phyloP scores from a whole-genome alignment of 768 basidiomycete genomes.

The Coprinellus aureogranulatus region DNA sequence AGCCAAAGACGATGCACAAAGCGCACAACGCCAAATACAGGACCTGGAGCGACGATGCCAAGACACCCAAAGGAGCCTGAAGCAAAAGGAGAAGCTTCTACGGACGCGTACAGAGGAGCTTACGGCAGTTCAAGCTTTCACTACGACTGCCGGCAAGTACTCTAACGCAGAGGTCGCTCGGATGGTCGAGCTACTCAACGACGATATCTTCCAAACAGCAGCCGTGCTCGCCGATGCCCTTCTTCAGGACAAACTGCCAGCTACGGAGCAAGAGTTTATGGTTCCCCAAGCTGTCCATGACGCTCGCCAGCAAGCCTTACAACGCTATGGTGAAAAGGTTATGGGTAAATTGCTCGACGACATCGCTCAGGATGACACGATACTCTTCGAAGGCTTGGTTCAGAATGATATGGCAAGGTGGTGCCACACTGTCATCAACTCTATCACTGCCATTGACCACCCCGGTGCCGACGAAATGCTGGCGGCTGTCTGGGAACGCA shows the following conservation, averaged over 20 bases:
- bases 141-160: conserved; percentile 41
- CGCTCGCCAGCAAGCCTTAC: background rate
- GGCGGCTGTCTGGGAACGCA: background rate
- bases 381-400: background rate
- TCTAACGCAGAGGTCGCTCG: conserved; percentile 42
- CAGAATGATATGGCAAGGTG: background rate
- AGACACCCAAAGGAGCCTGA: conserved; percentile 11
- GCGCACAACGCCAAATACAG: background rate
- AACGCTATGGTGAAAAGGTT: background rate
- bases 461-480: background rate
- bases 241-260: background rate
- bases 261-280: background rate
- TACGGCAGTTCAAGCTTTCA: conserved; percentile 39
- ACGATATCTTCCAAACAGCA: conserved; percentile 45
- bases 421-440: background rate
- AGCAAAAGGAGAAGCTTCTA: conserved; percentile 19
- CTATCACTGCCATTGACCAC: background rate
- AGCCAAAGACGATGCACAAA: no score
- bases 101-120: conserved; percentile 37
- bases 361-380: background rate
- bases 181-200: conserved; percentile 40
- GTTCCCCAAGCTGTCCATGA: background rate
- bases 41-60: background rate
- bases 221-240: conserved; percentile 41
- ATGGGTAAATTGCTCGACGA: background rate